Conservation (phyloP, 306 rosid genomes). For the Cicer pinnatifidum region DNA sequence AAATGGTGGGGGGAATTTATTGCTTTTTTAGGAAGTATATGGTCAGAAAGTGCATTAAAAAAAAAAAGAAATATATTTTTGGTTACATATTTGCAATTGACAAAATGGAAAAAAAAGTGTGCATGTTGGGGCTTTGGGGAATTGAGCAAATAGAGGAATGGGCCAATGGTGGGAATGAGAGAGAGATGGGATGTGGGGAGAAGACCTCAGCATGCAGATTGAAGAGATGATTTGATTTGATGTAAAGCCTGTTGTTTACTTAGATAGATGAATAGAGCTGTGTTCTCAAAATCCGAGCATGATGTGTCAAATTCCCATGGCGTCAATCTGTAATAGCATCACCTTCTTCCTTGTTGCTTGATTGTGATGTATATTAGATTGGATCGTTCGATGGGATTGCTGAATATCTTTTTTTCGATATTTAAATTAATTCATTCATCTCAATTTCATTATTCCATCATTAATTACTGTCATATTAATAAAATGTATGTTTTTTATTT, state of each 20-base stretch:
- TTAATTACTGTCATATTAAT: too few relatives aligned
- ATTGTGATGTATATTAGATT: conserved; percentile 66
- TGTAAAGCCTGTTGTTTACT: conserved; percentile 52
- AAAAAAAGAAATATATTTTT: too few relatives aligned
- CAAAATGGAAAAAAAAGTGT: not conserved
- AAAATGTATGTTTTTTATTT: too few relatives aligned
- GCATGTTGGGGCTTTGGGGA: conserved; percentile 33
- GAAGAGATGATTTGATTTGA: conserved; percentile 71
- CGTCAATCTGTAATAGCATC: conserved; percentile 58
- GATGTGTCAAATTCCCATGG: conserved; percentile 83
- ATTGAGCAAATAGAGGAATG: conserved; percentile 35
- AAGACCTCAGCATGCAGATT: conserved; percentile 60
- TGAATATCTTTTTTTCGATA: conserved; percentile 49
- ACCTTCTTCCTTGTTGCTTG: conserved; percentile 43
- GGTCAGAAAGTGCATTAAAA: conserved; percentile 19
- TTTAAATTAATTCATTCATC: not conserved
- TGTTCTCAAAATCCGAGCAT: conserved; percentile 80
- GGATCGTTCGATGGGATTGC: conserved; percentile 61
- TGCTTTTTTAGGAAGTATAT: conserved; percentile 41
- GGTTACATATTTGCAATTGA: not conserved
- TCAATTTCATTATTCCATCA: too few relatives aligned
- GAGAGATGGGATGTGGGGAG: not conserved
- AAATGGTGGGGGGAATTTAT: conserved; percentile 46
- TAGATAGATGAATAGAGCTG: conserved; percentile 35
- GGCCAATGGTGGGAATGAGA: conserved; percentile 41